Evolutionary conservation across 2,329 filamentous ascomycete species (phyloP).

Genomic region (Trichophyton benhamiae): DNA sequence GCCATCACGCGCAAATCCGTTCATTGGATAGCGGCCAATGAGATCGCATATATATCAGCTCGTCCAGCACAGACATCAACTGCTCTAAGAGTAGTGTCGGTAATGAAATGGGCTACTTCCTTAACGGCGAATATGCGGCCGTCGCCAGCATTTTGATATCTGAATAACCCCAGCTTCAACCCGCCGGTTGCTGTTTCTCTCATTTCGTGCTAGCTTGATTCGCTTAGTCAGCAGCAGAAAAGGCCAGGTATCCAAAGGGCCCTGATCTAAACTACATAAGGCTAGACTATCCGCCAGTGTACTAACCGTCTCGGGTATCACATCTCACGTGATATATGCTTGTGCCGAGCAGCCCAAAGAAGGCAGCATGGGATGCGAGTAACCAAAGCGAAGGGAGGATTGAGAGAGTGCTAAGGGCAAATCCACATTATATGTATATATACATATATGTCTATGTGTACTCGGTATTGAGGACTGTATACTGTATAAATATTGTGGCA

Average conservation of each 20-base stretch:
- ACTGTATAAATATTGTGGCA: not conserved
- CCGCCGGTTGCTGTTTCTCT: not conserved
- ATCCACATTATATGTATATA: no score
- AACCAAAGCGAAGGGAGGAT: no score
- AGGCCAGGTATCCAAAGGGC: conserved; percentile 9
- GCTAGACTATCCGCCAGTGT: not conserved
- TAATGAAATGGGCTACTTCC: not conserved
- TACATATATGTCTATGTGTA: not conserved
- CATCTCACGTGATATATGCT: not conserved
- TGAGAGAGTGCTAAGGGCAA: no score
- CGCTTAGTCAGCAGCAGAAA: conserved; percentile 10
- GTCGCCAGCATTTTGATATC: not conserved
- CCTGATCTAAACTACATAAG: not conserved
- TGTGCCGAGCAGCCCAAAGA: no score
- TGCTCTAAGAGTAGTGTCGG: not conserved
- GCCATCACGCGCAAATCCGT: conserved; percentile 59
- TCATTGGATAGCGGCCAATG: conserved; percentile 45
- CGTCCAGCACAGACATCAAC: not conserved
- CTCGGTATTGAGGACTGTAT: not conserved
- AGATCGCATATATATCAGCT: not conserved
- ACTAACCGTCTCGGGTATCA: not conserved
- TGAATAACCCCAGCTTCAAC: not conserved
- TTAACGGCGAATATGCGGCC: not conserved
- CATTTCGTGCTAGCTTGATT: not conserved
- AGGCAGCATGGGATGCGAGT: no score